These are phyloP conservation scores for Talaromyces albobiverticillius DNA, from an alignment of 2,329 filamentous ascomycete species.

Conservation along the genomic window DNA sequence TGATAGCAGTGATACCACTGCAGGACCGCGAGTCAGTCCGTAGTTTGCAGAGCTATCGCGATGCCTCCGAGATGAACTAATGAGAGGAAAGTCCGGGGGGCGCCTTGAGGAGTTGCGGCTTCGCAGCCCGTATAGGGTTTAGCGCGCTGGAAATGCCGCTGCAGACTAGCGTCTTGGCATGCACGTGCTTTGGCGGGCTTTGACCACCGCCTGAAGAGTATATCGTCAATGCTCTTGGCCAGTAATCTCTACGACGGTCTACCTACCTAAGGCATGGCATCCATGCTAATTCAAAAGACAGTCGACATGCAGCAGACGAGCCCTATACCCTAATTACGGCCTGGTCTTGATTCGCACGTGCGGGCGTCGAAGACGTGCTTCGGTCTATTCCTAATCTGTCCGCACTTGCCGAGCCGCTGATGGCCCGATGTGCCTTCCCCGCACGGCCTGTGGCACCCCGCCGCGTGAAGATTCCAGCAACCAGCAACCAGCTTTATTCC, in stretches of 20 bases:
- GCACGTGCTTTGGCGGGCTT: not conserved
- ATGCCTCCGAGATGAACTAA: not conserved
- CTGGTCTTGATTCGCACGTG: not conserved
- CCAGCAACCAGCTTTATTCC: no score
- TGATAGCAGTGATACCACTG: not conserved
- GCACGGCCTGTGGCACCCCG: not conserved
- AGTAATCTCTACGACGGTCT: no score
- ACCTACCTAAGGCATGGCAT: no score
- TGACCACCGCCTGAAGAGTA: no score
- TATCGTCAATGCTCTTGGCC: no score
- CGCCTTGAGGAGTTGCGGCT: not conserved
- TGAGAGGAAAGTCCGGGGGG: not conserved
- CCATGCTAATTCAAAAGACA: no score
- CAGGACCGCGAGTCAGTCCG: no score
- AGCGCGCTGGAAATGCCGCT: not conserved
- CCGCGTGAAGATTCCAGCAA: no score
- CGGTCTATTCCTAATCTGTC: not conserved
- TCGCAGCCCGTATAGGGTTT: not conserved
- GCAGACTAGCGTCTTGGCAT: not conserved
- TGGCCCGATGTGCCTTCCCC: not conserved
- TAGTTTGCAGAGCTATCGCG: no score
- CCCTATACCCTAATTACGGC: no score
- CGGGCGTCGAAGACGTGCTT: not conserved
- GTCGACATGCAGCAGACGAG: no score
- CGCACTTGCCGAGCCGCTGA: no score